Conservation (phyloP, 257 asterid genomes). For the Ocimum tenuiflorum region DNA sequence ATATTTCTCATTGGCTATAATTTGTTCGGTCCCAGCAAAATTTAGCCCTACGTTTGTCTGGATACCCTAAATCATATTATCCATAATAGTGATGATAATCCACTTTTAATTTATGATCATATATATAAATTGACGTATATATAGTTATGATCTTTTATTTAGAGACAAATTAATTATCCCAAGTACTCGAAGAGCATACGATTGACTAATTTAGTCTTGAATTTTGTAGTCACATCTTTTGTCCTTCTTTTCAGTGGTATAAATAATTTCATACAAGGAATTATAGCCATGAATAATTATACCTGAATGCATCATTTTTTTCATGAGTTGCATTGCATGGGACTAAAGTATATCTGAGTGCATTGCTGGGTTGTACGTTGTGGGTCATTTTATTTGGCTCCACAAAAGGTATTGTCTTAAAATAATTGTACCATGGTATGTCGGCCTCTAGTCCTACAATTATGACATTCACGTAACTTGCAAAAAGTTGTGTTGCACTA, state of each 20-base stretch:
- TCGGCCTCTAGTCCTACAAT: conserved; percentile 16
- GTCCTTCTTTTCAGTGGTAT: background rate
- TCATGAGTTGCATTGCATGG: conserved; percentile 2
- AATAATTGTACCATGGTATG: conserved; percentile 25
- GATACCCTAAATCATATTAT: too few species aligned
- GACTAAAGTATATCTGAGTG: too few species aligned
- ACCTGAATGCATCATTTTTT: background rate
- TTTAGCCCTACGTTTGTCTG: background rate
- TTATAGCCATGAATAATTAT: background rate
- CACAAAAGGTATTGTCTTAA: conserved; percentile 10
- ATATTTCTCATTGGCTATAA: conserved; percentile 2
- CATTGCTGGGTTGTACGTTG: background rate
- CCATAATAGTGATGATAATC: too few species aligned
- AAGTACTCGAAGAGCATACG: background rate
- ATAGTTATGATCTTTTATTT: background rate
- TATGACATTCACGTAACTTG: background rate
- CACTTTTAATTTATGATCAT: too few species aligned
- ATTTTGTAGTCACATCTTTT: background rate
- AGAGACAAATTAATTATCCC: background rate
- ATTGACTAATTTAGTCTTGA: background rate
- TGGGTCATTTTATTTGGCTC: conserved; percentile 15
- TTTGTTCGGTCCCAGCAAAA: background rate
- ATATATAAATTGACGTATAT: too few species aligned
- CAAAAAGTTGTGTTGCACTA: background rate
- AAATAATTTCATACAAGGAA: background rate